phyloP scores from a whole-genome alignment of 306 rosid genomes.

The Ormosia semicastrata region DNA sequence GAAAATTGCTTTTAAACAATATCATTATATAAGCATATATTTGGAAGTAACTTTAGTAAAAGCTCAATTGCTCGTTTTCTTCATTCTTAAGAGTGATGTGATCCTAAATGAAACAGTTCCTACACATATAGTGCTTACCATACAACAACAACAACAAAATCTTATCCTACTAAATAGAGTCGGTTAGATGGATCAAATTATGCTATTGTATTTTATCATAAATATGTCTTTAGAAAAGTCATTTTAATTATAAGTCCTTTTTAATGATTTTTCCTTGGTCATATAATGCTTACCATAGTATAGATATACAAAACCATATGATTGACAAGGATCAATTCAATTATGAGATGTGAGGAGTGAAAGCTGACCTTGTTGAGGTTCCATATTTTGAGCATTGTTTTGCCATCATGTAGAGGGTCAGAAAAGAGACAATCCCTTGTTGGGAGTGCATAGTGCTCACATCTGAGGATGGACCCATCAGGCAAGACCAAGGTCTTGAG shows the following conservation, averaged over 20 bases:
- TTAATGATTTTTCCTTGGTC: not conserved
- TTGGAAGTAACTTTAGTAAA: not conserved
- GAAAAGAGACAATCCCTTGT: slow-evolving; percentile 77
- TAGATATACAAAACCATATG: not conserved
- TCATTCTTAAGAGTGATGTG: not conserved
- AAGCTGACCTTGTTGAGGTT: slow-evolving; percentile 74
- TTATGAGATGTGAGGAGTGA: not conserved
- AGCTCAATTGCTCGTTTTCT: not conserved
- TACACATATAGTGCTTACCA: too few relatives aligned
- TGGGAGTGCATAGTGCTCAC: slow-evolving; percentile 80
- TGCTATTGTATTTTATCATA: too few relatives aligned
- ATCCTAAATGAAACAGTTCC: not conserved
- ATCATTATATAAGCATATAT: not conserved
- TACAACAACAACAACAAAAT: too few relatives aligned
- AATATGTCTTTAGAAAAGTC: too few relatives aligned
- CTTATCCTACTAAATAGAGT: too few relatives aligned
- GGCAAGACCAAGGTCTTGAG: slow-evolving; percentile 73
- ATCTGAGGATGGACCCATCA: slow-evolving; percentile 86
- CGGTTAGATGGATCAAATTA: too few relatives aligned
- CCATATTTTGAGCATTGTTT: slow-evolving; percentile 95
- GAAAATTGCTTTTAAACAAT: not conserved
- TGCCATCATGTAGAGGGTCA: slow-evolving; percentile 91
- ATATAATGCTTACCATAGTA: not conserved
- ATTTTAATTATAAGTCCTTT: too few relatives aligned
- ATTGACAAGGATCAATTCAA: not conserved